A percentile compares a stretch with the other conserved stretches of the same genome.
These are phyloP conservation scores for Populus tomentosa DNA, from an alignment of 441 rosid genomes.

Conservation along the genomic window DNA sequence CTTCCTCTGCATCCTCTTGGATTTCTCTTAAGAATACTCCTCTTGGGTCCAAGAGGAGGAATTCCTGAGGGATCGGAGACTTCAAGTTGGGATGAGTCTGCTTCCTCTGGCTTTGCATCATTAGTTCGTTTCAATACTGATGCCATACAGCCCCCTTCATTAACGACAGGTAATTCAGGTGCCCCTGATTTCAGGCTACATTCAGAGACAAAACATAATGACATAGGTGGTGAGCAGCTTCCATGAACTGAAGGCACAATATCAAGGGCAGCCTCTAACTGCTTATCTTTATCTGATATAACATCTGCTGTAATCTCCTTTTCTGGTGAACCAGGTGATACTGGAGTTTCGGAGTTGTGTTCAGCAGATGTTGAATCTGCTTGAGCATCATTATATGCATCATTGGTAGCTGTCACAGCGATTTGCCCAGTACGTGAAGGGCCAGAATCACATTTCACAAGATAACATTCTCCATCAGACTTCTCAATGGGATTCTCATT, in stretches of 20 bases:
- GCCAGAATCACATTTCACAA: background rate
- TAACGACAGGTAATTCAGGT: conserved; percentile 11
- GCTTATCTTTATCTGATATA: conserved; percentile 18
- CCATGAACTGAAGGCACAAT: background rate
- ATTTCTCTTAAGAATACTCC: conserved; percentile 57
- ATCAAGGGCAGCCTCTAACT: conserved; percentile 12
- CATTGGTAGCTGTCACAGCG: background rate
- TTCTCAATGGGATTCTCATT: conserved; percentile 7
- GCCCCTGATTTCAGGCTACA: conserved; percentile 13
- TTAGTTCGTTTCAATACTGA: conserved; percentile 2
- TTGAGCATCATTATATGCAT: conserved; percentile 13
- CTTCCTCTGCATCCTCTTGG: conserved; percentile 68
- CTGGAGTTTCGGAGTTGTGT: conserved; percentile 17
- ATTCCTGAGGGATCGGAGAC: conserved; percentile 16
- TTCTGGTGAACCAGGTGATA: conserved; percentile 13
- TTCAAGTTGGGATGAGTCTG: conserved; percentile 17
- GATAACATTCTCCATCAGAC: background rate
- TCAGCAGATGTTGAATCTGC: conserved; percentile 16
- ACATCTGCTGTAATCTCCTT: conserved; percentile 20
- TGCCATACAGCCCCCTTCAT: conserved; percentile 11
- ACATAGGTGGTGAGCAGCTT: conserved; percentile 12
- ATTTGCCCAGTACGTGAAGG: background rate
- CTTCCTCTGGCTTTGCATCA: conserved; percentile 21
- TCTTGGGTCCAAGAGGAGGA: conserved; percentile 24
- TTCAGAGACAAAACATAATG: conserved; percentile 20